Evolutionary conservation across 129 eudicot species (phyloP), one percentile per base, ranked within the genome.

Genomic region (Artemisia tridentata): DNA sequence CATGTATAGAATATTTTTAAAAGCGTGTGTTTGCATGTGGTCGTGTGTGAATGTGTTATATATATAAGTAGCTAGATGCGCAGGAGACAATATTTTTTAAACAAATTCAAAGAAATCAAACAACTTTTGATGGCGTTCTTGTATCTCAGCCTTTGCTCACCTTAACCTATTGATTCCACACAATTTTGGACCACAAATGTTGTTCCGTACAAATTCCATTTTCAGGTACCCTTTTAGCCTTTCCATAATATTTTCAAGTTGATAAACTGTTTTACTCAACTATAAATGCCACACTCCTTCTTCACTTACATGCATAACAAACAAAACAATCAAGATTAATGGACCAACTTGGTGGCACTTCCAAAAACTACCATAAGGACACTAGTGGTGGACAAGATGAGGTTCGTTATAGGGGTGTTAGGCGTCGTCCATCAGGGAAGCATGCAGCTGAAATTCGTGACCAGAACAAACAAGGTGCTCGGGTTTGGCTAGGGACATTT

Each of bases 401-500:
- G 21, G 85, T 73, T 21, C 77, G 63, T 67, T 84, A 84, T 63
- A 34, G 85, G 0, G 88, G 88, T 0, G 88, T 84, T 3, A 53
- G 88, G 9, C 68, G 75, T 50, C 78, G 88, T 58, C 88, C 85
- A 11, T 84, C 85, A 83, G 88, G 88, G 17, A 84, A 84, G 63
- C 80, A 65, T 57, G 88, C 85, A 1, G 85, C 88, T 0, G 88
- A 84, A 71, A 80, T 84, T 10, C 82, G 88, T 9, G 85, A 84
- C 67, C 51, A 72, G 2, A 80, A 69, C 17, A 68, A 69, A 16
- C 74, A 69, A 15, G 88, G 88, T 0, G 72, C 68, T 4, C 63
- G 85, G 34, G 63, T 76, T 41, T 84, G 88, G 88, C 63, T 84
- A 0, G 88, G 88, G 13, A 84, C 88, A 9, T 84, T 80, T 59